phyloP scores from a whole-genome alignment of 225 moss, liverwort and hornwort species.

The Asterella californica region DNA sequence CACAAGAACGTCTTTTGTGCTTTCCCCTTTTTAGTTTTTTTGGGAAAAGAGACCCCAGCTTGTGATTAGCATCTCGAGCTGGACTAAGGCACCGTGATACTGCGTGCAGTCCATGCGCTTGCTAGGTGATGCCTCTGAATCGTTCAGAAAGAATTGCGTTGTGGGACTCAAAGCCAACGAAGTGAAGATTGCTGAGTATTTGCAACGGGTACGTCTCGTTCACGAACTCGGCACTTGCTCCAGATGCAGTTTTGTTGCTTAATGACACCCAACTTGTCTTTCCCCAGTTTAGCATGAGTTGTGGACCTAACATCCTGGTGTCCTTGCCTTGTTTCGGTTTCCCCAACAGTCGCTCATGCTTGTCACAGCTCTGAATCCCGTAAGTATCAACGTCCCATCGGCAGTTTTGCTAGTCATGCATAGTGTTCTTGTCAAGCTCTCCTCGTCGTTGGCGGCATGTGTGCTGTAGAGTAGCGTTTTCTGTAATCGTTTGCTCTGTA shows the following conservation, averaged over 20 bases:
- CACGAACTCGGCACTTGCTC: background rate
- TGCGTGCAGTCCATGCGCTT: conserved; percentile 78
- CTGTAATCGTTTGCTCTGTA: too few species aligned
- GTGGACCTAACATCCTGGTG: conserved; percentile 7
- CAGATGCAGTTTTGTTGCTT: background rate
- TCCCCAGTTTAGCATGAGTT: background rate
- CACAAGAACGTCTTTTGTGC: background rate
- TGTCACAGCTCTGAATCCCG: conserved; percentile 94
- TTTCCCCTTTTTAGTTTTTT: background rate
- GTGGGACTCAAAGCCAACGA: conserved; percentile 57
- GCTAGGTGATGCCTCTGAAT: conserved; percentile 86
- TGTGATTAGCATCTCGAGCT: background rate
- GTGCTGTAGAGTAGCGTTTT: too few species aligned
- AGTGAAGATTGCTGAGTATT: conserved; percentile 36
- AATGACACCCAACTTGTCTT: background rate
- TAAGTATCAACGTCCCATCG: conserved; percentile 36
- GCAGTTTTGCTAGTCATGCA: background rate
- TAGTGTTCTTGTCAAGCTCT: background rate
- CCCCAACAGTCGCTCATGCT: conserved; percentile 87
- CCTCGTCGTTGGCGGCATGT: background rate
- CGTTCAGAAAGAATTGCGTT: conserved; percentile 96
- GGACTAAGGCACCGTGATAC: background rate
- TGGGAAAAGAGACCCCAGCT: background rate
- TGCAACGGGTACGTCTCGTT: conserved; percentile 32
- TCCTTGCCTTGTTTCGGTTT: conserved; percentile 7